Evolutionary conservation across 2,329 filamentous ascomycete genomes (phyloP).

Genomic region (Penicillium sp.): DNA sequence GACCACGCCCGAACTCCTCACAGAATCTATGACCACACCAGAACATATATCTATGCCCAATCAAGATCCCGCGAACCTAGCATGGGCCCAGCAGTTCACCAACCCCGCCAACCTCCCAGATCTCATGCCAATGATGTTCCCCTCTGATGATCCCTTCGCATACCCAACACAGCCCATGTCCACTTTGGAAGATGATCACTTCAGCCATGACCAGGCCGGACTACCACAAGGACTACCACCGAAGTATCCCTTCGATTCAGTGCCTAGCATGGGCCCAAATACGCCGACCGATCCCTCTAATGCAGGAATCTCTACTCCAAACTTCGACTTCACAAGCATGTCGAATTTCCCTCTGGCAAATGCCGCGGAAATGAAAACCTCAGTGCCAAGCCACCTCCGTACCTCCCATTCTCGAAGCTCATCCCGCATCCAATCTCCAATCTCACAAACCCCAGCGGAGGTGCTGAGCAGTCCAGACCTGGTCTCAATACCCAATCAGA

Average conservation of each 20-base stretch:
- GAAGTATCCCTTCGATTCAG: slow-evolving; percentile 27
- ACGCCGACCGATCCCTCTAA: slow-evolving; percentile 18
- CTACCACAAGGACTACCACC: slow-evolving; percentile 12
- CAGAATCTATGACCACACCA: slow-evolving; percentile 32
- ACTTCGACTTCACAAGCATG: slow-evolving; percentile 31
- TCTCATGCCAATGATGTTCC: slow-evolving; percentile 51
- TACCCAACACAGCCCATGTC: slow-evolving; percentile 51
- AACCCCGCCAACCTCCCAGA: slow-evolving; percentile 41
- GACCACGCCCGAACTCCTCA: slow-evolving; percentile 27
- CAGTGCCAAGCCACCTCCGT: slow-evolving; percentile 31
- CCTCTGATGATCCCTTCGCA: slow-evolving; percentile 49
- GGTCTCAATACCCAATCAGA: slow-evolving; percentile 42
- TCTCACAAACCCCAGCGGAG: slow-evolving; percentile 35
- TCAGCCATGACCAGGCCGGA: slow-evolving; percentile 30
- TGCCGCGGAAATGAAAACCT: slow-evolving; percentile 24
- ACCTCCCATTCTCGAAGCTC: slow-evolving; percentile 23
- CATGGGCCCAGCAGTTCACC: slow-evolving; percentile 35
- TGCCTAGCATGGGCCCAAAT: slow-evolving; percentile 16
- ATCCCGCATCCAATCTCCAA: slow-evolving; percentile 34
- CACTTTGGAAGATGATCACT: slow-evolving; percentile 43
- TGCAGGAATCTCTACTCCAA: slow-evolving; percentile 22
- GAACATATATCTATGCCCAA: slow-evolving; percentile 25
- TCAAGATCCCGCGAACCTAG: slow-evolving; percentile 26
- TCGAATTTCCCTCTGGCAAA: slow-evolving; percentile 25
- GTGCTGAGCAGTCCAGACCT: slow-evolving; percentile 40